Evolutionary conservation across 2,329 filamentous ascomycete species (phyloP), one percentile per base, ranked within the genome.

Genomic region (Xylariaceae sp.): DNA sequence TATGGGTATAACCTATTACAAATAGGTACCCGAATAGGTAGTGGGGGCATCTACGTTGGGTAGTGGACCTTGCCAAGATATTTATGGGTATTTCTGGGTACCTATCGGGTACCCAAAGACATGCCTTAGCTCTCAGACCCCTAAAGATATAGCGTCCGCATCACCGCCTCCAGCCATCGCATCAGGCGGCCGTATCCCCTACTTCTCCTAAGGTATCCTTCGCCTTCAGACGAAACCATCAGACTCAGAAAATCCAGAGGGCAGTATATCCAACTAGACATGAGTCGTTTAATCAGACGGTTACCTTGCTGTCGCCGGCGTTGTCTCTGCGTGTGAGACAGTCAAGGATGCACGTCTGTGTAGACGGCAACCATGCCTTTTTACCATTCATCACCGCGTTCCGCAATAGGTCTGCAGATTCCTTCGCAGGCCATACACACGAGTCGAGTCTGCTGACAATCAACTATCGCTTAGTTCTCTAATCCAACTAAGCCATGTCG

Each of bases 91-190:
- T n/a, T n/a, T n/a, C n/a, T n/a, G n/a, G n/a, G n/a, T n/a, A n/a
- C n/a, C n/a, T n/a, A n/a, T n/a, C n/a, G n/a, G n/a, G n/a, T n/a
- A n/a, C n/a, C n/a, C n/a, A n/a, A n/a, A n/a, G n/a, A n/a, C n/a
- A n/a, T n/a, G n/a, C n/a, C n/a, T n/a, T n/a, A n/a, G n/a, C n/a
- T n/a, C n/a, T n/a, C n/a, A n/a, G n/a, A n/a, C n/a, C n/a, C n/a
- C n/a, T n/a, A n/a, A n/a, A n/a, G n/a, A n/a, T n/a, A n/a, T n/a
- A n/a, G n/a, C n/a, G n/a, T n/a, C 22, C 42, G 22, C 42, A 44
- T 44, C 42, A 31, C 42, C 42, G 42, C 42, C 42, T 44, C 42
- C 42, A 44, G 42, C 42, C 42, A 31, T 16, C 42, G 42, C 42
- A 44, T 33, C 42, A 33, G 42, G 42, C 42, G 6, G 42, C 4